phyloP scores from a whole-genome alignment of 805 yeast species.

The Saccharomycopsis oosterbeekiorum region DNA sequence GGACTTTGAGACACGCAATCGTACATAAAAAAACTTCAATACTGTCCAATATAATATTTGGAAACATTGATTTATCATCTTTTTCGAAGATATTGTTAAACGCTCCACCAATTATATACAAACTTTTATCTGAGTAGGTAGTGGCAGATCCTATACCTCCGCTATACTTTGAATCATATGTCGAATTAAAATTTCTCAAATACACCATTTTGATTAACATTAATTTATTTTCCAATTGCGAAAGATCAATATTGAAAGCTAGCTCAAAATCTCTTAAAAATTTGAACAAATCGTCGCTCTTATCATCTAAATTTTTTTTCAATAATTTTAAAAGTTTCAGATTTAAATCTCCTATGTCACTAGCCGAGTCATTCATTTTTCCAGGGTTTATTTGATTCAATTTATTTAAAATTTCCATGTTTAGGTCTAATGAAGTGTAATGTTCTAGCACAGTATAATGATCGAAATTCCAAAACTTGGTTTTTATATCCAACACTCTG shows the following conservation, averaged over 20 bases:
- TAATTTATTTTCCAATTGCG: background rate
- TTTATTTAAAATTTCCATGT: background rate
- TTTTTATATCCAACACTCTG: background rate
- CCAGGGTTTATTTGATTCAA: background rate
- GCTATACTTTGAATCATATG: background rate
- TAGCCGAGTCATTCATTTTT: background rate
- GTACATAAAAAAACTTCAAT: background rate
- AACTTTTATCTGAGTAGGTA: background rate
- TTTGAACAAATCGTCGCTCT: background rate
- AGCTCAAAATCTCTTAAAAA: background rate
- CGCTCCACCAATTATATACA: conserved; percentile 6
- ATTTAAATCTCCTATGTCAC: background rate
- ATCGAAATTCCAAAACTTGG: background rate
- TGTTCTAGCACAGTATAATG: background rate
- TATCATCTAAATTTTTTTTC: background rate
- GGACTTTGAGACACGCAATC: background rate
- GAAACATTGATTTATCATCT: background rate
- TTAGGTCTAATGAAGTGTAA: background rate
- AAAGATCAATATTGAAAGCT: background rate
- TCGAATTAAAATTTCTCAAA: conserved; percentile 1
- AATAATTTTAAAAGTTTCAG: background rate
- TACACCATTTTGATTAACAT: background rate
- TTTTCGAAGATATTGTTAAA: background rate
- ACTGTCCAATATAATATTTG: background rate
- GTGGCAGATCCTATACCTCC: background rate